Base-by-base conservation (phyloP, 306 rosid species). In the Inga oerstediana region DNA sequence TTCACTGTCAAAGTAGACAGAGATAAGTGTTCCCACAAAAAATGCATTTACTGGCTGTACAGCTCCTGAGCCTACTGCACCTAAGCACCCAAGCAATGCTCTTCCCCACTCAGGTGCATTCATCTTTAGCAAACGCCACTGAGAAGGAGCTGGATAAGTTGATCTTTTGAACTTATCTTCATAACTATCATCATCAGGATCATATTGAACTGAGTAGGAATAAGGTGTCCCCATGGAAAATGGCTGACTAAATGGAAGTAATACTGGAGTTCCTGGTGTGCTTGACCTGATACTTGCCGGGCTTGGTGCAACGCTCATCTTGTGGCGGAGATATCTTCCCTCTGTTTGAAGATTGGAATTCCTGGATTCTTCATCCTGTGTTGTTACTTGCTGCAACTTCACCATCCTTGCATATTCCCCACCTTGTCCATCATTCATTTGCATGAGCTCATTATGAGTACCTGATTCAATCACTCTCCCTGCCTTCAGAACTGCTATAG, bases 11-110 rank as follows among this genome's bases (percentile, higher is more conserved):
- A 95, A 93, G 74, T 92, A 95, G 72, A 91, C 79, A 6, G 96
- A 91, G 79, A 92, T 89, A 27, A 93, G 96, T 75, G 85, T 75
- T 79, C 98, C 99, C 10, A 95, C 97, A 27, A 90, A 92, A 52
- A 90, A 91, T 30, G 98, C 98, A 74, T 95, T 93, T 35, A 93
- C 61, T 3, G 99, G 98, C n/a, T 95, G 99, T 5, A 92, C 96
- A 79, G 98, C 98, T 78, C 97, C 93, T 30, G 99, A 93, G 70
- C 92, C 96, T 67, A 92, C 68, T 82, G 98, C 98, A 46, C 97
- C 98, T 83, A 91, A 72, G 86, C 93, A 84, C 84, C 98, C 98
- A 59, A 95, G 91, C 71, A 92, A 48, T 22, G 91, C 91, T 67
- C 84, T 91, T 83, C 84, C 89, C 94, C 91, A 91, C 81, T 95